Conservation (phyloP, 108 stramenopile species). For the Stephanodiscus minutulus region DNA sequence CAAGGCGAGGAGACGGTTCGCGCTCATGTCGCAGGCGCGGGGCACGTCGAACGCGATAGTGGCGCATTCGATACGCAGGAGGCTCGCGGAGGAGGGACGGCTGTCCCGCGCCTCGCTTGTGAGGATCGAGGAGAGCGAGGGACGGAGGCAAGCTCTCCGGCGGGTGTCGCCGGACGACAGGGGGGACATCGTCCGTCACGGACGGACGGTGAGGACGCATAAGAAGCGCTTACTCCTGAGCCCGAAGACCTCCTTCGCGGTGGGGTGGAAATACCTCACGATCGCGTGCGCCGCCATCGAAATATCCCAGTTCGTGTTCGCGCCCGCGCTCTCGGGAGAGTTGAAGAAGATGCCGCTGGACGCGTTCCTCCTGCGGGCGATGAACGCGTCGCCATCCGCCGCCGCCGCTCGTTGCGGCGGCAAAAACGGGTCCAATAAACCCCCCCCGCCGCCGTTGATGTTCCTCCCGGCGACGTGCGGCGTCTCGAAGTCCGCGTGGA, state of each 20-base stretch:
- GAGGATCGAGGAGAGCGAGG: conserved; percentile 31
- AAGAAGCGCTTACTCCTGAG: conserved; percentile 55
- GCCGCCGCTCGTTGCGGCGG: conserved; percentile 8
- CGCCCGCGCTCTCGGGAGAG: conserved; percentile 57
- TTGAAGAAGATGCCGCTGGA: conserved; percentile 49
- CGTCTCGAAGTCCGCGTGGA: conserved; percentile 26
- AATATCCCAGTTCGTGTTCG: conserved; percentile 48
- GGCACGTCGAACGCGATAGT: conserved; percentile 21
- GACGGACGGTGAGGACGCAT: conserved; percentile 30
- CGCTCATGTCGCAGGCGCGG: conserved; percentile 31
- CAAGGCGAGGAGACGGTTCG: conserved; percentile 38
- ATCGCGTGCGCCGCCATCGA: conserved; percentile 62
- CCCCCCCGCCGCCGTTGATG: conserved; percentile 18
- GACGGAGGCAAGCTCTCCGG: conserved; percentile 42
- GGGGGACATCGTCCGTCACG: conserved; percentile 29
- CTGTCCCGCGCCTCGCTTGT: conserved; percentile 17
- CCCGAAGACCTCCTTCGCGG: conserved; percentile 77
- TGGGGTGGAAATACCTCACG: conserved; percentile 67
- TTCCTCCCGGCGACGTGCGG: conserved; percentile 15
- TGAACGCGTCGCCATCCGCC: conserved; percentile 21
- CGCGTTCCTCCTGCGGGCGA: conserved; percentile 26
- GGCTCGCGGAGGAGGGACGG: conserved; percentile 35
- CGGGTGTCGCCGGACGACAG: conserved; percentile 62
- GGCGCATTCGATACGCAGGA: conserved; percentile 28
- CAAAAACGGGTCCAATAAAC: conserved; percentile 4